phyloP scores from a whole-genome alignment of 2,329 filamentous ascomycete genomes.

The Nemania serpens region DNA sequence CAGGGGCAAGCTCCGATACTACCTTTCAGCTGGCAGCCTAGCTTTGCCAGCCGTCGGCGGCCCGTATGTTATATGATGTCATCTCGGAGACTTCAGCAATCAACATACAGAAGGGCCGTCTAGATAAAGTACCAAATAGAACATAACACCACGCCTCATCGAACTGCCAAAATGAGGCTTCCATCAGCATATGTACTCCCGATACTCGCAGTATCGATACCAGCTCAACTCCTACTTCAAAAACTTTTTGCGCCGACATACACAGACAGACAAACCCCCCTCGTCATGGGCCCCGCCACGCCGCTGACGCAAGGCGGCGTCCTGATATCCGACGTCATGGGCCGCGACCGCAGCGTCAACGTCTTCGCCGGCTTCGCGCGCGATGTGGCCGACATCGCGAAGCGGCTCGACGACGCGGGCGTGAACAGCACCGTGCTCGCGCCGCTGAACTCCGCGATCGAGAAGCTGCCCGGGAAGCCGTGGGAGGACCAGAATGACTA shows the following conservation, averaged over 20 bases:
- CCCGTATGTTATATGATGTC: too few relatives aligned
- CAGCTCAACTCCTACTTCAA: slow-evolving; percentile 30
- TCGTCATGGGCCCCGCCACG: slow-evolving; percentile 16
- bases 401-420: slow-evolving; percentile 67
- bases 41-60: too few relatives aligned
- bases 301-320: slow-evolving; percentile 52
- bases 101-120: not conserved
- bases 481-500: slow-evolving; percentile 83
- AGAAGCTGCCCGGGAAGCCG: slow-evolving; percentile 78
- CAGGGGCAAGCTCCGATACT: too few relatives aligned
- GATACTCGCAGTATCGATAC: slow-evolving; percentile 29
- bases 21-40: too few relatives aligned
- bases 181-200: slow-evolving; percentile 22
- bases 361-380: slow-evolving; percentile 83
- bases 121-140: not conserved
- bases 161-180: slow-evolving; percentile 30
- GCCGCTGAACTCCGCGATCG: slow-evolving; percentile 82
- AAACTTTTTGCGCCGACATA: slow-evolving; percentile 29
- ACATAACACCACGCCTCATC: not conserved
- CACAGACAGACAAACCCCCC: not conserved
- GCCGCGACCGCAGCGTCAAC: slow-evolving; percentile 76
- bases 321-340: slow-evolving; percentile 83
- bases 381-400: slow-evolving; percentile 70
- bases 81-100: too few relatives aligned
- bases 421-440: slow-evolving; percentile 85